phyloP scores from a whole-genome alignment of 2,329 filamentous ascomycete species.

The Purpureocillium lavendulum region DNA sequence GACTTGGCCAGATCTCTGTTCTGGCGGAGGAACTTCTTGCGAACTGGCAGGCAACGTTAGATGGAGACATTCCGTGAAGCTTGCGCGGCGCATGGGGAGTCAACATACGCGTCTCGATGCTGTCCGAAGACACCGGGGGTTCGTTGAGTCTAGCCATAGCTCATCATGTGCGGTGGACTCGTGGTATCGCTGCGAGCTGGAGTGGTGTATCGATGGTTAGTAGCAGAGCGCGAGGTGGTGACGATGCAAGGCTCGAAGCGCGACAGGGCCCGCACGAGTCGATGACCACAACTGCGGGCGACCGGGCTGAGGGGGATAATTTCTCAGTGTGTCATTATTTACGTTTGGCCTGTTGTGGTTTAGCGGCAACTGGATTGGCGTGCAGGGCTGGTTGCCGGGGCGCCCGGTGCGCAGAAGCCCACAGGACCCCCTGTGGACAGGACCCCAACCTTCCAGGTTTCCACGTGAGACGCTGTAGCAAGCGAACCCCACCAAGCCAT shows the following conservation, averaged over 20 bases:
- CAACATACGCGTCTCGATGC: conserved; percentile 60
- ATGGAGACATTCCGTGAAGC: conserved; percentile 3
- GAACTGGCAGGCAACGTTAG: conserved; percentile 42
- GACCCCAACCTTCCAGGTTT: no score
- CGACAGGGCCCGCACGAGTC: no score
- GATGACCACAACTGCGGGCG: not conserved
- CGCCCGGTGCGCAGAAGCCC: conserved; percentile 2
- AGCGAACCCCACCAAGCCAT: conserved; percentile 18
- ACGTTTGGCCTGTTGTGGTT: conserved; percentile 18
- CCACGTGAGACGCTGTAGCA: no score
- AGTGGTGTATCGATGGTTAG: not conserved
- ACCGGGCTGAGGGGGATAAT: conserved; percentile 3
- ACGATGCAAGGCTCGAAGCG: conserved; percentile 6
- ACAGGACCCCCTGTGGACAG: no score
- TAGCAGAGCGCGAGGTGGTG: not conserved
- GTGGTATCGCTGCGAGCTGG: not conserved
- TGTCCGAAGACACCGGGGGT: conserved; percentile 58
- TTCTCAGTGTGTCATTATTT: conserved; percentile 24
- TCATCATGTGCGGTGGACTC: conserved; percentile 25
- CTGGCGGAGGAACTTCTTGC: conserved; percentile 70
- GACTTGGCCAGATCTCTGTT: conserved; percentile 75
- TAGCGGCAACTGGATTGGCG: conserved; percentile 10
- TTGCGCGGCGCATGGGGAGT: not conserved
- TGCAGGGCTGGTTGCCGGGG: conserved; percentile 20
- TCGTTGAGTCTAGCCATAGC: conserved; percentile 78